Evolutionary conservation across 176 grass and related monocot species (phyloP).

Genomic region (Musa itinerans): DNA sequence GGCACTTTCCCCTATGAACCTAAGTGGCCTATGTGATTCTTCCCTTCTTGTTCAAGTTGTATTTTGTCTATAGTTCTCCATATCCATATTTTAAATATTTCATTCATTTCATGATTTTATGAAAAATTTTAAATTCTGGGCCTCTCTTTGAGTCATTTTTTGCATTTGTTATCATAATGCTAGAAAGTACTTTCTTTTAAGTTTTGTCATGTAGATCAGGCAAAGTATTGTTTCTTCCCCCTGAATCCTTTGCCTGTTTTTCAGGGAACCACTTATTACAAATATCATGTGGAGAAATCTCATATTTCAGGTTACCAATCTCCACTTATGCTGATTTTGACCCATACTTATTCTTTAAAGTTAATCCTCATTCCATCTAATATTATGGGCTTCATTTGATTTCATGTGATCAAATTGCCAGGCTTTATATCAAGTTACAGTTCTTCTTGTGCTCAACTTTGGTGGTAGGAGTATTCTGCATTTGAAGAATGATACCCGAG

Average conservation of each 20-base stretch:
- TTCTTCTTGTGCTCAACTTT: slow-evolving; percentile 82
- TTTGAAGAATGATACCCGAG: slow-evolving; percentile 45
- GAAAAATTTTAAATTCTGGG: no score
- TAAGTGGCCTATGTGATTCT: no score
- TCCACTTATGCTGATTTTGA: background rate
- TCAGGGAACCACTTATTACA: slow-evolving; percentile 82
- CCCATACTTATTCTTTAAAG: background rate
- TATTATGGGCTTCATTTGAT: background rate
- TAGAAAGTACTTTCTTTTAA: no score
- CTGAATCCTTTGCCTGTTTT: background rate
- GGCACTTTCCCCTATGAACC: no score
- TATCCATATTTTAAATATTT: no score
- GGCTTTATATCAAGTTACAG: slow-evolving; percentile 69
- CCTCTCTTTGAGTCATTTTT: no score
- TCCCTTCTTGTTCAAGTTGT: no score
- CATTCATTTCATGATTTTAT: no score
- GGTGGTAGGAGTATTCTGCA: slow-evolving; percentile 53
- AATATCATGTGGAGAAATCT: slow-evolving; percentile 99
- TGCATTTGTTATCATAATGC: no score
- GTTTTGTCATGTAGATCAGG: no score
- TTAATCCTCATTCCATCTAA: background rate
- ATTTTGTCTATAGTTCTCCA: no score
- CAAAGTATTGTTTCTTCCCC: no score
- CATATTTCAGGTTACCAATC: slow-evolving; percentile 57
- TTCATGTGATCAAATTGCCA: slow-evolving; percentile 26